Evolutionary conservation across 805 yeast species (phyloP), one percentile per base, ranked within the genome.

Genomic region (Pichia deserticola): DNA sequence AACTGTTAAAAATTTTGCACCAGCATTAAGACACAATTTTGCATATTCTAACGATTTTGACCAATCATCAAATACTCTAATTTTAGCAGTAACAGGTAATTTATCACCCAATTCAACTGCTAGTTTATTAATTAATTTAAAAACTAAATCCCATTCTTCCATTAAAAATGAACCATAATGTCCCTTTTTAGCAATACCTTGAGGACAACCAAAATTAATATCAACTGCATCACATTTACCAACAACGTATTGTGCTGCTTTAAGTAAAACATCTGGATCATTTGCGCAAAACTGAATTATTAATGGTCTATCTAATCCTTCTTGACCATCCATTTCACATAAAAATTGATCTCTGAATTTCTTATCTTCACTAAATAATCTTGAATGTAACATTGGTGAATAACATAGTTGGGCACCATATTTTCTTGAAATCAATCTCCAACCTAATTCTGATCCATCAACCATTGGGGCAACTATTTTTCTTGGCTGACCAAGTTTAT

Each of bases 401-500:
- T 92, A 93, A 61, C 97, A 88, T 35, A 93, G 71, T 3, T 89
- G 88, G 0, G 99, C 98, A 4, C 99, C 99, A 60, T 90, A 84
- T 51, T 76, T 73, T 49, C 98, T 75, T 4, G 95, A 86, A 13
- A 93, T 70, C 15, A 87, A 76, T 55, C 99, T 75, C 98, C 98
- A 93, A 2, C 96, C 98, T 20, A 93, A 74, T 62, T 93, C 99
- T 4, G 92, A 82, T 57, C 89, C 97, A 65, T 93, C 99, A 20
- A 93, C 99, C 97, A 93, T 92, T 1, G 99, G 99, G 4, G 98
- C 99, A 25, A 93, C 93, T 29, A 93, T 83, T 55, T 85, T 87
- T 45, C 73, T 78, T 3, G 99, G 99, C 27, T 68, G 60, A 0
- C 93, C 93, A 13, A 92, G 71, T 12, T 77, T 67, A 41, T 86